Conservation (phyloP, 2,329 filamentous ascomycete genomes). For the Neonectria punicea region DNA sequence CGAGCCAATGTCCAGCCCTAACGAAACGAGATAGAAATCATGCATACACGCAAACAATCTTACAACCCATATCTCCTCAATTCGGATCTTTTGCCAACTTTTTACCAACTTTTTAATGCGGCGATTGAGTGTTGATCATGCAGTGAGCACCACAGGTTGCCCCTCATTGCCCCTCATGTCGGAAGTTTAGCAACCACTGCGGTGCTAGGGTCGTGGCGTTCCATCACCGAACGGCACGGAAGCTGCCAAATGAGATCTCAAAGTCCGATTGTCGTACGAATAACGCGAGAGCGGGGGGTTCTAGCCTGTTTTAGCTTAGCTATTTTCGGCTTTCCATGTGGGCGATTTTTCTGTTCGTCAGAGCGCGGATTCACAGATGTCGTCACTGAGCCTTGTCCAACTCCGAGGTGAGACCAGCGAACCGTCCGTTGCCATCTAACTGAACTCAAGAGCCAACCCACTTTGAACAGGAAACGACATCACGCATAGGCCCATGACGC, state of each 20-base stretch:
- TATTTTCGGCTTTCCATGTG: not conserved
- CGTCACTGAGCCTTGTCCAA: not conserved
- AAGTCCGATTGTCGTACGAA: conserved; percentile 39
- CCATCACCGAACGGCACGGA: conserved; percentile 14
- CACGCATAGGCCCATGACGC: not conserved
- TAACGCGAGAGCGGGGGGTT: conserved; percentile 35
- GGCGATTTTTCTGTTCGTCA: not conserved
- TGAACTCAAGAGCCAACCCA: not conserved
- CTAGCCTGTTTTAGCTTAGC: conserved; percentile 31
- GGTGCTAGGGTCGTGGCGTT: not conserved
- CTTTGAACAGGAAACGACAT: not conserved
- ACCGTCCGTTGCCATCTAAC: not conserved
- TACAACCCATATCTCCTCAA: no score
- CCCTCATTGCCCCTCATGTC: conserved; percentile 15
- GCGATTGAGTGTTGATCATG: not conserved
- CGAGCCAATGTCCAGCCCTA: not conserved
- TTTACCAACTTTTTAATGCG: not conserved
- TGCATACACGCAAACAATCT: not conserved
- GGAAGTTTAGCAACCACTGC: conserved; percentile 1
- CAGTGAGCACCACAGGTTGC: not conserved
- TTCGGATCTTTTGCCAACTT: no score
- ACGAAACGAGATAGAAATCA: not conserved
- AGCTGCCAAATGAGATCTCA: conserved; percentile 41
- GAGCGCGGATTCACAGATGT: not conserved
- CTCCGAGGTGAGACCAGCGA: not conserved